Percentiles rank a stretch among this genome's conserved stretches.
phyloP scores from a whole-genome alignment of 2,329 filamentous ascomycete species.

The Clonostachys rosea region DNA sequence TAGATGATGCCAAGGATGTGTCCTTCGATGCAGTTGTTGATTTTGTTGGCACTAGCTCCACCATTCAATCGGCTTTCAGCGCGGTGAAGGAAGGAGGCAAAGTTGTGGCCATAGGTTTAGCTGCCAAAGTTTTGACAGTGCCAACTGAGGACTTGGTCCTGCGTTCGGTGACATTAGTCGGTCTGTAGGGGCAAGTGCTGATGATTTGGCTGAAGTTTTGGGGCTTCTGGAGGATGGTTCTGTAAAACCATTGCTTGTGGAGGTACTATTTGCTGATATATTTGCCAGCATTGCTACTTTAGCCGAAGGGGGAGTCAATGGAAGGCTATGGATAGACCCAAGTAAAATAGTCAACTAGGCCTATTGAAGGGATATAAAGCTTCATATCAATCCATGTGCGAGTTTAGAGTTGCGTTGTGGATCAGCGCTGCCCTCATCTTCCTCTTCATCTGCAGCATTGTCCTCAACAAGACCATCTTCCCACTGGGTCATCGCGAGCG shows the following conservation, averaged over 20 bases:
- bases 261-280: conserved; percentile 2
- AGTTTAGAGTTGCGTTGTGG: too few species aligned
- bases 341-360: too few species aligned
- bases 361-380: too few species aligned
- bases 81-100: conserved; percentile 3
- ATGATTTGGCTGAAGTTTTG: conserved; percentile 2
- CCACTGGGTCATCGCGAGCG: too few species aligned
- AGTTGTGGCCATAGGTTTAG: conserved; percentile 3
- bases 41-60: conserved; percentile 3
- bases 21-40: conserved; percentile 4
- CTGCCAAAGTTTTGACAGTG: neutral
- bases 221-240: neutral
- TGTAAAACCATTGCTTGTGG: neutral
- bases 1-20: neutral
- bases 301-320: too few species aligned
- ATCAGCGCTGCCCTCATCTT: too few species aligned
- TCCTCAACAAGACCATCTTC: too few species aligned
- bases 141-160: neutral
- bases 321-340: too few species aligned
- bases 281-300: neutral
- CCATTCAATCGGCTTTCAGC: conserved; percentile 1
- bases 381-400: too few species aligned
- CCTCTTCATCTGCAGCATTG: too few species aligned
- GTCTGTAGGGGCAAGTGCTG: conserved; percentile 1
- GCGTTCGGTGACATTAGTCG: neutral